Conservation (phyloP, 2,329 filamentous ascomycete species). For the Cladophialophora carrionii region DNA sequence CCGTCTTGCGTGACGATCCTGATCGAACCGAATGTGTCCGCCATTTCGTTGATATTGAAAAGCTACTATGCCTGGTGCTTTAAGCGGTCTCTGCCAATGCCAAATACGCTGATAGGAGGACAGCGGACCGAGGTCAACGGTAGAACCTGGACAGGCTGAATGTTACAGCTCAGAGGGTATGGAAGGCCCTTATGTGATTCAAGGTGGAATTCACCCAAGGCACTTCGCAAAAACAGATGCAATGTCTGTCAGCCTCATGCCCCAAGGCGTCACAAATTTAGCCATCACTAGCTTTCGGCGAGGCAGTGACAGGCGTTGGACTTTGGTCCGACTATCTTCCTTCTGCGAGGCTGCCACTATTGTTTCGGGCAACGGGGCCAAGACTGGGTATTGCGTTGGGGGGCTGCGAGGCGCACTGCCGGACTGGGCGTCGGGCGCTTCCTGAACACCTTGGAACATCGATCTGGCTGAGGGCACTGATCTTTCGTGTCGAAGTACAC, state of each 20-base stretch:
- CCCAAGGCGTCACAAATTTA: background rate
- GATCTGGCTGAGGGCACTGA: background rate
- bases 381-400: background rate
- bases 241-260: background rate
- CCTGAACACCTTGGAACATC: background rate
- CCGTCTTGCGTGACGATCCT: background rate
- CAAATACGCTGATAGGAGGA: background rate
- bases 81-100: background rate
- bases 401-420: background rate
- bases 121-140: background rate
- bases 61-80: background rate
- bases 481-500: background rate
- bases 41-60: background rate
- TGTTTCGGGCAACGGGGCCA: conserved; percentile 2
- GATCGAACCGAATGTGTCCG: background rate
- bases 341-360: conserved; percentile 1
- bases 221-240: background rate
- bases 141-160: background rate
- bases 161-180: background rate
- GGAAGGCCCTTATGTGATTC: background rate
- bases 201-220: background rate
- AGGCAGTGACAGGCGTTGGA: background rate
- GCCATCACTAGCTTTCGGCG: background rate
- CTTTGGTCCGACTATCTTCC: background rate
- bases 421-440: background rate